Evolutionary conservation across 768 basidiomycete species (phyloP).

Genomic region (Lentinula detonsa): DNA sequence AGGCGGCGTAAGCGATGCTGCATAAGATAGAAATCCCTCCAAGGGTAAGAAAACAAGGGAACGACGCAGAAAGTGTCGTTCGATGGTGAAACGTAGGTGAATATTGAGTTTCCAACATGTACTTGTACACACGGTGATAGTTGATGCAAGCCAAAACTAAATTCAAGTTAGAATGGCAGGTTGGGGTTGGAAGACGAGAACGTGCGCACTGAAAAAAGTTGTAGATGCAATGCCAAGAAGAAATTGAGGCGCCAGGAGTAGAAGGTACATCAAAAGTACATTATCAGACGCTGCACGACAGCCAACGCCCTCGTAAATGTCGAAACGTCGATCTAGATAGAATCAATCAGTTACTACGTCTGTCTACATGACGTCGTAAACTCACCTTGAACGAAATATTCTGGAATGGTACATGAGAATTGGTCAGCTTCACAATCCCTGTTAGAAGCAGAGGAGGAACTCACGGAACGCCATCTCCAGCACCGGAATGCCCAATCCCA

Average conservation of each 20-base stretch:
- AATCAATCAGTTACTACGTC: too few species aligned
- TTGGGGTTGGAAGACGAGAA: not conserved
- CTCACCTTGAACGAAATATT: slow-evolving; percentile 6
- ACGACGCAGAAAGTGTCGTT: not conserved
- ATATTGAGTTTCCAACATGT: not conserved
- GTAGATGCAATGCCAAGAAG: not conserved
- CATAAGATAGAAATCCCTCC: not conserved
- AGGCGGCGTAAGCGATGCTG: not conserved
- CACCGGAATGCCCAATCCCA: slow-evolving; percentile 1
- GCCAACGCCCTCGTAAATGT: slow-evolving; percentile 5
- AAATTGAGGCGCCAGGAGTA: slow-evolving; percentile 2
- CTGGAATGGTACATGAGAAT: not conserved
- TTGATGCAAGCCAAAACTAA: not conserved
- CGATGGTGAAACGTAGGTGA: not conserved
- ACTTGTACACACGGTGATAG: slow-evolving; percentile 1
- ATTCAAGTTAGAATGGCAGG: not conserved
- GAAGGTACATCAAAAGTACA: slow-evolving; percentile 2
- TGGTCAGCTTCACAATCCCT: too few species aligned
- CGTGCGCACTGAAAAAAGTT: not conserved
- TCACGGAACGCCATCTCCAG: slow-evolving; percentile 2
- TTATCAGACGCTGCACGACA: not conserved
- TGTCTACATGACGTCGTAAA: not conserved
- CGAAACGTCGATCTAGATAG: not conserved
- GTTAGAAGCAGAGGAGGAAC: not conserved
- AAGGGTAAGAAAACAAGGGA: slow-evolving; percentile 1